Conservation (phyloP, 306 rosid genomes). For the Neltuma alba region DNA sequence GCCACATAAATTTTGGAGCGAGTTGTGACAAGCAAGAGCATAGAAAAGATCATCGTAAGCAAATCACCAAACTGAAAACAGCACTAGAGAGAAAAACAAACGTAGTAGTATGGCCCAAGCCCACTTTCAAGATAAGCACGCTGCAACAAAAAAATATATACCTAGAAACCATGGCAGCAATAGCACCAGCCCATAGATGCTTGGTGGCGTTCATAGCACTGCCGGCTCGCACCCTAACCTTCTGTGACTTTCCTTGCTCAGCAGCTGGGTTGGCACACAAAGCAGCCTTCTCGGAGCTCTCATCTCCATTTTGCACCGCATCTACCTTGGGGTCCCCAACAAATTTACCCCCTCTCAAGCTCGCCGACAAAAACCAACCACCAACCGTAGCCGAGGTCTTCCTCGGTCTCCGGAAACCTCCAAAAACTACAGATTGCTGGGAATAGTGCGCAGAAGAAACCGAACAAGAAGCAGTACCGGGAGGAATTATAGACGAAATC, state of each 20-base stretch:
- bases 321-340: conserved; percentile 56
- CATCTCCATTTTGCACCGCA: conserved; percentile 51
- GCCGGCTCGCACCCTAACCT: conserved; percentile 50
- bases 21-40: not conserved
- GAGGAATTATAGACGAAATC: conserved; percentile 38
- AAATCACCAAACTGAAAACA: not conserved
- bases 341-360: conserved; percentile 53
- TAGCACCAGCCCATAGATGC: conserved; percentile 95
- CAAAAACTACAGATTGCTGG: conserved; percentile 21
- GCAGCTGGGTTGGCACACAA: conserved; percentile 15
- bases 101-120: not conserved
- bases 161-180: conserved; percentile 99
- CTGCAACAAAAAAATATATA: conserved; percentile 20
- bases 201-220: conserved; percentile 81
- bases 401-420: conserved; percentile 34
- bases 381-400: conserved; percentile 28
- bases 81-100: not conserved
- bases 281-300: conserved; percentile 43
- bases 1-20: not conserved
- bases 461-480: conserved; percentile 25
- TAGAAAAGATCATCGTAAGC: not conserved
- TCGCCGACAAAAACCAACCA: conserved; percentile 68
- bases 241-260: conserved; percentile 39
- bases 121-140: not conserved
- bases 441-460: conserved; percentile 26